Evolutionary conservation across 2,329 filamentous ascomycete genomes (phyloP), one percentile per base, ranked within the genome.

Genomic region (Elsinoe necatrix): DNA sequence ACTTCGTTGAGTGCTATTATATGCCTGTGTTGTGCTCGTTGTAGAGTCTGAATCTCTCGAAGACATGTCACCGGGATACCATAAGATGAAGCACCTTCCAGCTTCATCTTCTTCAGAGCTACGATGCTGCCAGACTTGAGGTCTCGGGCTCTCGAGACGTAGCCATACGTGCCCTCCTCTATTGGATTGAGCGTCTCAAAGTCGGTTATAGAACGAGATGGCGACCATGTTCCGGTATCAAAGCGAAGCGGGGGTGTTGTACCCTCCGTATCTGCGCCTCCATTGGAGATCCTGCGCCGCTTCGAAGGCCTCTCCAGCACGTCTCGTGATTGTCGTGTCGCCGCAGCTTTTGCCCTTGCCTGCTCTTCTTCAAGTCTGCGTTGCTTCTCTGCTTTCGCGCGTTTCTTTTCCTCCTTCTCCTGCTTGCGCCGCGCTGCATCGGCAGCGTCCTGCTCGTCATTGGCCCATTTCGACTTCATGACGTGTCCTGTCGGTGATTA

Each of bases 121-220:
- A 97, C 91, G 5, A 98, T 80, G 57, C 85, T 81, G 31, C 87
- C 87, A 0, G 87, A 92, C 3, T 77, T 74, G 29, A 80, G 76
- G 64, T 95, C 86, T 60, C 79, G 84, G 11, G 90, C 93, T 58
- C 93, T 80, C 56, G 91, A 91, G 3, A 98, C 93, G 81, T 85
- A 92, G 45, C 93, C 93, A 71, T 98, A 98, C 7, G 90, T 90
- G 34, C 93, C 93, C 74, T 98, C 93, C 71, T 97, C 93, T 65
- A 98, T 98, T 68, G 93, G 87, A 71, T 98, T 98, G 57, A 98
- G 77, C 63, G 88, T 87, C 66, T 96, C 88, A 73, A 91, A 98
- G 67, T 89, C 85, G 66, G 92, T 86, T 23, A 95, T 86, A 68
- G 87, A 87, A 59, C 87, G 80, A 66, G 86, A 87, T 2, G 81